phyloP scores from a whole-genome alignment of 1,284 basidiomycete genomes.

The Heterobasidion annosum region DNA sequence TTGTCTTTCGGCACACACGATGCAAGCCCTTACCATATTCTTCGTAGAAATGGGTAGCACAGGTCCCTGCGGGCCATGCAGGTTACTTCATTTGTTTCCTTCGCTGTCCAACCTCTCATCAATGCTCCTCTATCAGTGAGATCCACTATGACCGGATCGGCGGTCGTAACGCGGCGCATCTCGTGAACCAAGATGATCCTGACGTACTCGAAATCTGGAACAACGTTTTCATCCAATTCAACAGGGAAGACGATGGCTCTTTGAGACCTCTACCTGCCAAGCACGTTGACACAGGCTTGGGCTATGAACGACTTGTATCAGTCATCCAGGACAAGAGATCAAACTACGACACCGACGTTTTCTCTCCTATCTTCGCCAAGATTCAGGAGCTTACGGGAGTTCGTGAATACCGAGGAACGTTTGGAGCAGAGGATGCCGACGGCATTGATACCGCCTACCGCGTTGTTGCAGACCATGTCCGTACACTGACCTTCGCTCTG shows the following conservation, averaged over 20 bases:
- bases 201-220: conserved; percentile 99
- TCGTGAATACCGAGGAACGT: conserved; percentile 81
- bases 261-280: conserved; percentile 81
- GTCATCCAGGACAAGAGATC: conserved; percentile 86
- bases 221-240: conserved; percentile 99
- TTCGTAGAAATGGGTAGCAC: conserved; percentile 92
- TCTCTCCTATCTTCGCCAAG: conserved; percentile 81
- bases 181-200: conserved; percentile 94
- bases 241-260: conserved; percentile 85
- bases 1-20: conserved; percentile 8
- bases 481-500: conserved; percentile 92
- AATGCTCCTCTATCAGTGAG: conserved; percentile 46
- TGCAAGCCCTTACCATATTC: conserved; percentile 1
- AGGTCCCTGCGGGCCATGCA: conserved; percentile 96
- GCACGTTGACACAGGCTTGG: conserved; percentile 98
- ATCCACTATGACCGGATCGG: conserved; percentile 97
- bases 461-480: conserved; percentile 93
- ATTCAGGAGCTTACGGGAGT: conserved; percentile 89
- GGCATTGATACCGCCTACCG: conserved; percentile 98
- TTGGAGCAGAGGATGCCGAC: conserved; percentile 89
- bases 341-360: conserved; percentile 98
- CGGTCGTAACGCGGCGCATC: conserved; percentile 82
- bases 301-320: conserved; percentile 95
- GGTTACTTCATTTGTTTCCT: conserved; percentile 30
- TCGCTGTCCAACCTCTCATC: not conserved